These are phyloP conservation scores for Lophiostoma macrostomum DNA, from an alignment of 495 filamentous ascomycete genomes.

Conservation along the genomic window DNA sequence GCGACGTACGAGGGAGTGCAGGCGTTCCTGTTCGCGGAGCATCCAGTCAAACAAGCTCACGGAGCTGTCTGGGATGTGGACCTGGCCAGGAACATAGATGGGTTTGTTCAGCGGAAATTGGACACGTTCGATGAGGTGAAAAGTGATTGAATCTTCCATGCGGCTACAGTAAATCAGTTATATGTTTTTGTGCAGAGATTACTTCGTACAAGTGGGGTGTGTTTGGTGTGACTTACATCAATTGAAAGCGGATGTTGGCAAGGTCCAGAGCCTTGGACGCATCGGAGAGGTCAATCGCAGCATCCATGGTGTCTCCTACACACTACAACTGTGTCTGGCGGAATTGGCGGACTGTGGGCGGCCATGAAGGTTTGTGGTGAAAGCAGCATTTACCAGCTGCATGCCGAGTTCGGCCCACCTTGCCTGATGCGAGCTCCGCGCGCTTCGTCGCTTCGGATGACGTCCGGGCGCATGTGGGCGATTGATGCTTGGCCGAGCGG, in stretches of 20 bases:
- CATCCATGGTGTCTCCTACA: conserved; percentile 64
- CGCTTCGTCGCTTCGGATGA: conserved; percentile 1
- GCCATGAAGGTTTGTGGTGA: not conserved
- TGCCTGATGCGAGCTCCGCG: no score
- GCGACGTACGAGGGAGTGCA: conserved; percentile 92
- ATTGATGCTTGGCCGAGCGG: conserved; percentile 11
- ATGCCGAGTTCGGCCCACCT: conserved; percentile 2
- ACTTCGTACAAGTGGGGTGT: no score
- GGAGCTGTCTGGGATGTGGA: conserved; percentile 66
- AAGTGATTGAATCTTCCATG: conserved; percentile 97
- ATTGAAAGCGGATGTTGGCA: conserved; percentile 87
- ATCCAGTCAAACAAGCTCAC: conserved; percentile 93
- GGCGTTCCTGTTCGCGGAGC: conserved; percentile 78
- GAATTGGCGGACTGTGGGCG: no score
- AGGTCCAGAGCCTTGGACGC: conserved; percentile 81
- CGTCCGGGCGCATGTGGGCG: conserved; percentile 5
- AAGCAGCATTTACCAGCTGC: not conserved
- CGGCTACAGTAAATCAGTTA: conserved; percentile 55
- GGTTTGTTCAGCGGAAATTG: conserved; percentile 92
- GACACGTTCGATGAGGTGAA: conserved; percentile 95
- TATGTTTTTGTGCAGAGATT: not conserved
- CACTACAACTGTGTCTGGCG: not conserved
- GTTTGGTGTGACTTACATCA: conserved; percentile 63
- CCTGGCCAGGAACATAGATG: conserved; percentile 79
- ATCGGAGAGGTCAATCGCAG: conserved; percentile 83